These are phyloP conservation scores for Rhizoclosmatium globosum DNA, from an alignment of 192 early-diverging fungal species.

Conservation along the genomic window DNA sequence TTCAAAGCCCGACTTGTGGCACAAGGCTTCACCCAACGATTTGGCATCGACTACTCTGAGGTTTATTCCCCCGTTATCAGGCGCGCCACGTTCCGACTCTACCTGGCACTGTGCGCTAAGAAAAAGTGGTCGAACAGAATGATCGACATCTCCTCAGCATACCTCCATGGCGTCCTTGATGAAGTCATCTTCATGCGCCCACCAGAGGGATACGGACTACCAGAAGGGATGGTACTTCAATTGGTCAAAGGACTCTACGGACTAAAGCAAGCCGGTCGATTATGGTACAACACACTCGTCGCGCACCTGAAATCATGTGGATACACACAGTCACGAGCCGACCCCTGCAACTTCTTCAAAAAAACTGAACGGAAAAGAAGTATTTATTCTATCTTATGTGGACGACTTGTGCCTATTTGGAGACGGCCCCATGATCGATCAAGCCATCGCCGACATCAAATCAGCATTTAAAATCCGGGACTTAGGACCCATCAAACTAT, in stretches of 20 bases:
- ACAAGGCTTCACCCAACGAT: conserved; percentile 41
- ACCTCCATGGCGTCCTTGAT: neutral
- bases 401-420: conserved; percentile 29
- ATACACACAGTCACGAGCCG: neutral
- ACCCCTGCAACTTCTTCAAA: conserved; percentile 19
- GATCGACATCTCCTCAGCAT: neutral
- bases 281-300: conserved; percentile 20
- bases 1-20: conserved; percentile 44
- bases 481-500: neutral
- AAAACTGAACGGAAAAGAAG: neutral
- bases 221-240: neutral
- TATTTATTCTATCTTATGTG: conserved; percentile 13
- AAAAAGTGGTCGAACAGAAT: neutral
- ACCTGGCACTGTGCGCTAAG: neutral
- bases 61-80: conserved; percentile 35
- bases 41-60: conserved; percentile 39
- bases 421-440: neutral
- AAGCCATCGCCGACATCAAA: neutral
- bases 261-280: conserved; percentile 20
- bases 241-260: conserved; percentile 1
- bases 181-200: neutral
- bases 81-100: neutral
- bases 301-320: neutral
- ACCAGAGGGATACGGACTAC: neutral
- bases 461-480: neutral